Conservation (phyloP, 345 rosid genomes). For the Barbarea vulgaris region DNA sequence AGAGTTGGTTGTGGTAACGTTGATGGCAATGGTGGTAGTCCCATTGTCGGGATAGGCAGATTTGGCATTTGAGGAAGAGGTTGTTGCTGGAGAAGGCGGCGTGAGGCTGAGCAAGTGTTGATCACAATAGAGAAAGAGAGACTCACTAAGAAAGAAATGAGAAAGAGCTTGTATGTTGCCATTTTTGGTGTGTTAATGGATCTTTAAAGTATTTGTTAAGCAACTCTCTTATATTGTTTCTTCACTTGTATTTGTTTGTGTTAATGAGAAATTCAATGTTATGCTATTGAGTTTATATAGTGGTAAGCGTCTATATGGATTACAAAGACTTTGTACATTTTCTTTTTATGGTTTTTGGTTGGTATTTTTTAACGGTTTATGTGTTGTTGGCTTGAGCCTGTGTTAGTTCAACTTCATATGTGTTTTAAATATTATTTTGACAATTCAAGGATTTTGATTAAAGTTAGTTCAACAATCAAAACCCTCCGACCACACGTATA, state of each 20-base stretch:
- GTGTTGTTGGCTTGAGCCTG: constrained; percentile 14
- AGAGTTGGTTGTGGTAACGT: constrained; percentile 13
- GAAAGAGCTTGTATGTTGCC: constrained; percentile 31
- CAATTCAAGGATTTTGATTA: neutral
- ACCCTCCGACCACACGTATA: neutral
- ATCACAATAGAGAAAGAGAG: constrained; percentile 26
- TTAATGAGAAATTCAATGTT: neutral
- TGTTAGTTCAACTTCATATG: constrained; percentile 33
- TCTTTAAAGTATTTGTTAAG: neutral
- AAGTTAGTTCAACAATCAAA: constrained; percentile 31
- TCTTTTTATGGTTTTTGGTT: neutral
- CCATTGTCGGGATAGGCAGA: constrained; percentile 25
- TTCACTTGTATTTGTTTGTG: neutral
- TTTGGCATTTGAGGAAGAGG: constrained; percentile 36
- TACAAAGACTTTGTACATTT: neutral
- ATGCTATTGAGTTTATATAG: constrained; percentile 32
- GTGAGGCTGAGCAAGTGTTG: constrained; percentile 23
- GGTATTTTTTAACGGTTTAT: neutral
- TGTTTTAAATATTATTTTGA: constrained; percentile 3
- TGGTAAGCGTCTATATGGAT: neutral
- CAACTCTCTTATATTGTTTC: constrained; percentile 5
- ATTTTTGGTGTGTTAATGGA: constrained; percentile 22
- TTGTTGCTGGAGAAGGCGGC: constrained; percentile 34
- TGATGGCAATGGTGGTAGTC: constrained; percentile 29
- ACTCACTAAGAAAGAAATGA: constrained; percentile 20